phyloP scores from a whole-genome alignment of 805 yeast genomes.

The Ogataea sp. region DNA sequence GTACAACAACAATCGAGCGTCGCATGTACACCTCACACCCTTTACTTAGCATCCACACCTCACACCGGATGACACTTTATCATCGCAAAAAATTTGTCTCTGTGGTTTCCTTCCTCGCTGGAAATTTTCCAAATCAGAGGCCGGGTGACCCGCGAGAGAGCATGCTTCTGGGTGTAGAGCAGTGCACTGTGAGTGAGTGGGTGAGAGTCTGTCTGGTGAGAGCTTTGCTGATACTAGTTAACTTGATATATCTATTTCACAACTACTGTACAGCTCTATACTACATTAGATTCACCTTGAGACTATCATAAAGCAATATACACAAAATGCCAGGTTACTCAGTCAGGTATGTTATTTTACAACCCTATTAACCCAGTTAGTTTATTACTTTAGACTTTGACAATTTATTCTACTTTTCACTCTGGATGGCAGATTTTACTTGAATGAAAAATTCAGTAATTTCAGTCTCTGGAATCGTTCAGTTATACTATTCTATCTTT shows the following conservation, averaged over 20 bases:
- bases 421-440: not conserved
- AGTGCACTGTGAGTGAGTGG: no score
- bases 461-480: not conserved
- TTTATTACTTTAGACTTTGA: no score
- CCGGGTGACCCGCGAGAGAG: no score
- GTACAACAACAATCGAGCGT: no score
- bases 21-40: not conserved
- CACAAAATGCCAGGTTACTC: constrained; percentile 93
- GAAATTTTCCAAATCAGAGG: no score
- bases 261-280: not conserved
- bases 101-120: no score
- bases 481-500: not conserved
- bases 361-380: not conserved
- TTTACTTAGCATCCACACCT: not conserved
- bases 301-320: constrained; percentile 6
- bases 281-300: not conserved
- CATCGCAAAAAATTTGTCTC: no score
- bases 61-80: no score
- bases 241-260: no score
- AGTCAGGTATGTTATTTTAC: constrained; percentile 70
- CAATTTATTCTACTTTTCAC: not conserved
- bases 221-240: no score
- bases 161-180: no score
- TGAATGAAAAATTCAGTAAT: not conserved
- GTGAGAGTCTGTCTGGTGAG: no score